Percentiles rank a stretch among this genome's conserved stretches.
Evolutionary conservation across 345 rosid species (phyloP).

Genomic region (Salix arbutifolia): DNA sequence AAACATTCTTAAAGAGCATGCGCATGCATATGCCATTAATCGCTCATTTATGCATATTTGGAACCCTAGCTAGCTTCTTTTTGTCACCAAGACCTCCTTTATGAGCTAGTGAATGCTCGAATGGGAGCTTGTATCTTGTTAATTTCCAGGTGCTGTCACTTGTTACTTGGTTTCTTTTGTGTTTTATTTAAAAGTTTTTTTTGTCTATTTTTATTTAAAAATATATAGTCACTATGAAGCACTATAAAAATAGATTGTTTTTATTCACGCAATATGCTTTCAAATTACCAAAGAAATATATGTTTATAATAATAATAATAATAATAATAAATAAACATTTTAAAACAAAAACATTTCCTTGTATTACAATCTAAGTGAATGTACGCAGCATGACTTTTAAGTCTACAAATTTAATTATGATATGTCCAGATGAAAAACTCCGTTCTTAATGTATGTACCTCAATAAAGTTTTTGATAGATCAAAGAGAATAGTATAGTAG

Average conservation of each 20-base stretch:
- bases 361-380: not conserved
- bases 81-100: too few relatives aligned
- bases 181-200: too few relatives aligned
- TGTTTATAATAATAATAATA: too few relatives aligned
- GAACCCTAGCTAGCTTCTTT: not conserved
- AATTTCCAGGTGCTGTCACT: too few relatives aligned
- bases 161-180: not conserved
- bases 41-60: not conserved
- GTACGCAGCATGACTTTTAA: not conserved
- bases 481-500: too few relatives aligned
- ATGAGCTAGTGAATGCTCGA: not conserved
- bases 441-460: too few relatives aligned
- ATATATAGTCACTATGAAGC: not conserved
- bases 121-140: not conserved
- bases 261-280: too few relatives aligned
- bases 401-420: too few relatives aligned
- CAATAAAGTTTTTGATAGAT: not conserved
- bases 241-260: too few relatives aligned
- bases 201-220: too few relatives aligned
- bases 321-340: too few relatives aligned
- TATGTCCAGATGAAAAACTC: too few relatives aligned
- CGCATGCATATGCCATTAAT: not conserved
- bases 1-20: not conserved
- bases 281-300: not conserved
- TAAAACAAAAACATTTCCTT: not conserved